Percentiles rank a stretch among this genome's conserved stretches.
phyloP scores from a whole-genome alignment of 495 filamentous ascomycete genomes.

The Terfezia boudieri region DNA sequence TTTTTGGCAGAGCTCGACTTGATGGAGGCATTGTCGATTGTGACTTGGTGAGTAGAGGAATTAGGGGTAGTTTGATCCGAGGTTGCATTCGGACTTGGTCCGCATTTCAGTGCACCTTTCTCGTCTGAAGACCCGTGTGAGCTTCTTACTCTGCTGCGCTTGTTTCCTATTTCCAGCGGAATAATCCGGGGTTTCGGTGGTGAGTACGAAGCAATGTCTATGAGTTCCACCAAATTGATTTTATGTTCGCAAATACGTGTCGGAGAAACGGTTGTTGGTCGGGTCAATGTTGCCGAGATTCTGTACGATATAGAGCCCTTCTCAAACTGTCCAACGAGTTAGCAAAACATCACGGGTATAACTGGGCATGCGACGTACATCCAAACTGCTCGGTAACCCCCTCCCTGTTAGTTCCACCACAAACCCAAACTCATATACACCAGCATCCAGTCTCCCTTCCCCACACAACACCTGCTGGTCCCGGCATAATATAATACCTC shows the following conservation, averaged over 20 bases:
- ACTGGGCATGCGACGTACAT: slow-evolving; percentile 34
- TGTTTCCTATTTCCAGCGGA: slow-evolving; percentile 49
- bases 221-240: slow-evolving; percentile 51
- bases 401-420: slow-evolving; percentile 59
- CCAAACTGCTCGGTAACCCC: slow-evolving; percentile 74
- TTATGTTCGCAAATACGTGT: slow-evolving; percentile 58
- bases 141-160: slow-evolving; percentile 27
- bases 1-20: slow-evolving; percentile 20
- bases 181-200: slow-evolving; percentile 48
- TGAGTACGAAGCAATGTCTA: slow-evolving; percentile 36
- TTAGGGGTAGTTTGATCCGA: slow-evolving; percentile 7
- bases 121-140: slow-evolving; percentile 5
- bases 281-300: slow-evolving; percentile 70
- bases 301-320: slow-evolving; percentile 80
- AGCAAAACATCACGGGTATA: slow-evolving; percentile 1
- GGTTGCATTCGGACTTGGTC: neutral
- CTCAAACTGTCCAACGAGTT: slow-evolving; percentile 47
- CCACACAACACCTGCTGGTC: slow-evolving; percentile 80
- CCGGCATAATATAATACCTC: slow-evolving; percentile 66
- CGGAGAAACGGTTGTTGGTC: slow-evolving; percentile 67
- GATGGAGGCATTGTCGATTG: slow-evolving; percentile 5
- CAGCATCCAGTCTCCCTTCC: slow-evolving; percentile 64
- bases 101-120: slow-evolving; percentile 8
- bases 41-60: slow-evolving; percentile 3
- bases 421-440: slow-evolving; percentile 81